Percentiles rank a stretch among this genome's conserved stretches.
These are phyloP conservation scores for Penicillium corylophilum DNA, from an alignment of 2,329 filamentous ascomycete species.

Conservation along the genomic window DNA sequence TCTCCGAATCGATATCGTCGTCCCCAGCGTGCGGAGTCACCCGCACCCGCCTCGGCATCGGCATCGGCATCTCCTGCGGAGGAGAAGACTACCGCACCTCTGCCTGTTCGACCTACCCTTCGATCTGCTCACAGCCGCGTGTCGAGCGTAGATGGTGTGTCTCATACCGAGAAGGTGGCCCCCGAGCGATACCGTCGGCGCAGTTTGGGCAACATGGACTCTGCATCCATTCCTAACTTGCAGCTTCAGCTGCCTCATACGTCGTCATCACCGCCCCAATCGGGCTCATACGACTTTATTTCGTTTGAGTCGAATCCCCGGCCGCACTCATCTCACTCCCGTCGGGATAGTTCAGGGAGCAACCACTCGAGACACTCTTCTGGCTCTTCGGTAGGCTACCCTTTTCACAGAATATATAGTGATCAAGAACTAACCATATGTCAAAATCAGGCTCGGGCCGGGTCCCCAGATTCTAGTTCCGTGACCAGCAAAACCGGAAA, in stretches of 20 bases:
- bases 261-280: conserved; percentile 29
- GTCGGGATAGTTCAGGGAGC: conserved; percentile 65
- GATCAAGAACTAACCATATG: conserved; percentile 1
- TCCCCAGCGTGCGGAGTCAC: conserved; percentile 54
- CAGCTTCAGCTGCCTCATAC: conserved; percentile 35
- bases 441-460: conserved; percentile 23
- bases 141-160: conserved; percentile 69
- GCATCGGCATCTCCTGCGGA: conserved; percentile 29
- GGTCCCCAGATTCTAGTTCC: conserved; percentile 21
- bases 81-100: conserved; percentile 43
- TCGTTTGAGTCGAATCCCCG: conserved; percentile 28
- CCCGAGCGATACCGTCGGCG: conserved; percentile 79
- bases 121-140: conserved; percentile 54
- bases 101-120: conserved; percentile 35
- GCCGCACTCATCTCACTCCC: conserved; percentile 41
- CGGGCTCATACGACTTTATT: conserved; percentile 37
- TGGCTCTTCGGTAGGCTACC: conserved; percentile 63
- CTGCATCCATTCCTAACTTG: conserved; percentile 38
- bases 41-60: conserved; percentile 3
- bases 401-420: not conserved
- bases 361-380: conserved; percentile 53
- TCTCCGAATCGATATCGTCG: conserved; percentile 84
- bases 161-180: conserved; percentile 54
- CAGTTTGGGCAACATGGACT: conserved; percentile 71
- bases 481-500: conserved; percentile 46